A percentile compares a stretch with the other conserved stretches of the same genome.
Evolutionary conservation across 352 stramenopile genomes (phyloP).

Genomic region (Pythium phragmiticola): DNA sequence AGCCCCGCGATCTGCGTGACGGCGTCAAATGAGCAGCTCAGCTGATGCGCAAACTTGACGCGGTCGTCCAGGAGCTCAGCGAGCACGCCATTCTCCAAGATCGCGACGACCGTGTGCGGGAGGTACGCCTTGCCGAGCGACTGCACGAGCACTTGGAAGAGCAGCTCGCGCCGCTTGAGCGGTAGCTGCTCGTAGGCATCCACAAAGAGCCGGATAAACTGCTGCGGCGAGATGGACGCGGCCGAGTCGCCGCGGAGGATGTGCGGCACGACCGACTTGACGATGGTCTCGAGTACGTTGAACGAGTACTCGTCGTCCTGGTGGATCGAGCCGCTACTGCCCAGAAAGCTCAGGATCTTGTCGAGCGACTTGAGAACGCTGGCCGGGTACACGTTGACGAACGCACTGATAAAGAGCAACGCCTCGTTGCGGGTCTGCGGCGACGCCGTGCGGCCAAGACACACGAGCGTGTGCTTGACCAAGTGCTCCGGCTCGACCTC

Average conservation of each 20-base stretch:
- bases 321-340: constrained; percentile 45
- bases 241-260: constrained; percentile 37
- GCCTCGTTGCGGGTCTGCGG: constrained; percentile 82
- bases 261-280: constrained; percentile 77
- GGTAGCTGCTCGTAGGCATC: constrained; percentile 71
- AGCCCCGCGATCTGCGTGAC: constrained; percentile 58
- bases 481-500: constrained; percentile 57
- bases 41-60: constrained; percentile 60
- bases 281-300: constrained; percentile 84
- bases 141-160: constrained; percentile 70
- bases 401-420: constrained; percentile 74
- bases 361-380: constrained; percentile 77
- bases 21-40: constrained; percentile 60
- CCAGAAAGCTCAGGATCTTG: constrained; percentile 72
- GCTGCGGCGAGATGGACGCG: constrained; percentile 53
- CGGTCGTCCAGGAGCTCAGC: constrained; percentile 46
- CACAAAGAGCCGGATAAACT: constrained; percentile 80
- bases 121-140: constrained; percentile 51
- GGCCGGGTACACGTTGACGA: constrained; percentile 71
- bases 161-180: constrained; percentile 42
- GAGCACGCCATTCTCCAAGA: constrained; percentile 51
- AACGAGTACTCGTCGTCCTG: constrained; percentile 87
- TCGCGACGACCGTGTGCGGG: constrained; percentile 50
- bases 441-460: constrained; percentile 58
- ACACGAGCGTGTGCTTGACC: constrained; percentile 79